Base-by-base conservation (phyloP, 2,329 filamentous ascomycete genomes). In the Metarhizium humberi region DNA sequence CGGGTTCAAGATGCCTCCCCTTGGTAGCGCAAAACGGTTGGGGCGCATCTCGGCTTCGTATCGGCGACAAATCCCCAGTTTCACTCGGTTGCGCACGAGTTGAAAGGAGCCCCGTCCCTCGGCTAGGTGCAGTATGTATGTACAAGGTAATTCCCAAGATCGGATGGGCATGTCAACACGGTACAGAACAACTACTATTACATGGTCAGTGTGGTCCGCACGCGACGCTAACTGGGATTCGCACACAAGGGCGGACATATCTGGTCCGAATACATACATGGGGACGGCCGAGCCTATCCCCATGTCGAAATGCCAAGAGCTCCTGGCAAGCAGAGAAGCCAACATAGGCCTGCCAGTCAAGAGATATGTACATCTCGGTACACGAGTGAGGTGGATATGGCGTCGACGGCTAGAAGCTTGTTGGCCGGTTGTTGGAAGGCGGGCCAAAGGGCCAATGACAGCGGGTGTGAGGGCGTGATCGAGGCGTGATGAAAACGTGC, bases 41-140 rank as follows among this genome's bases (percentile, higher is more conserved):
- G 18, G 42, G 42, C 38, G 38, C 18, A 20, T 46, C 51, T 16
- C 38, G 40, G 34, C 36, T 52, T 43, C 40, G 25, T 40, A 52
- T 46, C 25, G 38, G 18, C 38, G 29, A 16, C 20, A 48, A 18
- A 18, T 16, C 45, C 4, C n/a, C 36, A 52, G 54, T 11, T 34
- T 18, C 36, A 40, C 14, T 29, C 46, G 18, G 18, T 38, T 18
- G 18, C 29, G n/a, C 47, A 30, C 45, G 18, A n/a, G 16, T 18
- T n/a, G 29, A 32, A 42, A 30, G 45, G n/a, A 25, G 18, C 45
- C 25, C 25, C 6, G 45, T 30, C 45, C 13, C 38, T 34, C 51
- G 55, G 55, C 51, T 46, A 56, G 51, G 18, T 53, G 55, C 55
- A 53, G 51, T 20, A 20, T 20, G 20, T 2, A 20, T 18, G 18